phyloP scores from a whole-genome alignment of 208 protist species.

The Crithidia thermophila region DNA sequence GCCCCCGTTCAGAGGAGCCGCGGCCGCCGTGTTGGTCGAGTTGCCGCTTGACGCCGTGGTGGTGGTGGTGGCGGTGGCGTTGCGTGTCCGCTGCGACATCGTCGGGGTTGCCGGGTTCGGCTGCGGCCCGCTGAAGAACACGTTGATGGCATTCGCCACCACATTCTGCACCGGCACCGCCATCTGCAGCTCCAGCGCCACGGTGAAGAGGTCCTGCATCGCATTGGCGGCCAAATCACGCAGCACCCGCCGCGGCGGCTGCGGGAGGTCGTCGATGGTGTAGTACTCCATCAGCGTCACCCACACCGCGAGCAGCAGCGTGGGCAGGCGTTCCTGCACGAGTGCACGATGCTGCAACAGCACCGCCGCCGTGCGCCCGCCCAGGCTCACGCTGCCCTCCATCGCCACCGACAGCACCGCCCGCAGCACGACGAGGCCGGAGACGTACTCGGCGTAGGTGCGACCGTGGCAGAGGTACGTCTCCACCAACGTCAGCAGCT shows the following conservation, averaged over 20 bases:
- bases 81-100: neutral
- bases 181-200: slow-evolving; percentile 47
- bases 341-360: slow-evolving; percentile 46
- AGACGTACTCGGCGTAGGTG: slow-evolving; percentile 52
- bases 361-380: slow-evolving; percentile 16
- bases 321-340: slow-evolving; percentile 42
- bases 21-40: neutral
- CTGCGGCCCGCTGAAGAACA: slow-evolving; percentile 30
- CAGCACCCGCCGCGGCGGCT: slow-evolving; percentile 35
- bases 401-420: slow-evolving; percentile 55
- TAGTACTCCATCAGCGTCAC: slow-evolving; percentile 39
- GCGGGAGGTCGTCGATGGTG: slow-evolving; percentile 28
- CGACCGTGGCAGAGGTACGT: slow-evolving; percentile 53
- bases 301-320: slow-evolving; percentile 63
- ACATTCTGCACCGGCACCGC: slow-evolving; percentile 52
- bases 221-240: slow-evolving; percentile 63
- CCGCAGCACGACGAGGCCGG: slow-evolving; percentile 59
- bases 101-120: neutral
- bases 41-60: neutral
- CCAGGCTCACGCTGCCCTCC: slow-evolving; percentile 15
- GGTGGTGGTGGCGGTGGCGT: neutral
- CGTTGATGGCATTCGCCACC: slow-evolving; percentile 60
- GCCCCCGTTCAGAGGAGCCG: too few species aligned
- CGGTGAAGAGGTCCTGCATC: slow-evolving; percentile 56
- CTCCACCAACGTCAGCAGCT: slow-evolving; percentile 49